phyloP scores from a whole-genome alignment of 176 grass and related monocot species.

The Juncus effusus region DNA sequence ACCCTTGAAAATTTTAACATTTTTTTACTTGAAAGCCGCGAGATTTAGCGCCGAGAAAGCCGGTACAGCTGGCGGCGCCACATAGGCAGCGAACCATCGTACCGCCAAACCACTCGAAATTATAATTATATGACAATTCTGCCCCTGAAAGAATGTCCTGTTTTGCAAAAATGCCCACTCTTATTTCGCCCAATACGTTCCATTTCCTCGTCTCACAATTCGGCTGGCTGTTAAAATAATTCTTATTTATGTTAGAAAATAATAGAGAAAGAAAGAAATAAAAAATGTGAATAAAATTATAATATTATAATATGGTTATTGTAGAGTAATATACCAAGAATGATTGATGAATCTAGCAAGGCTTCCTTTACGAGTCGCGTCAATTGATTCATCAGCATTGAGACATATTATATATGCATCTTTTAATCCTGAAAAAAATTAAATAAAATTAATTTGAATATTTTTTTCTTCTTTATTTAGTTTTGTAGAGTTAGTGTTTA shows the following conservation, averaged over 20 bases:
- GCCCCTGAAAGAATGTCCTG: slow-evolving; percentile 70
- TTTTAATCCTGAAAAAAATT: slow-evolving; percentile 53
- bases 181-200: slow-evolving; percentile 83
- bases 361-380: slow-evolving; percentile 94
- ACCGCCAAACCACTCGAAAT: slow-evolving; percentile 99
- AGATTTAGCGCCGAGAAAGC: slow-evolving; percentile 97
- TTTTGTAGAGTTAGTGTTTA: background rate
- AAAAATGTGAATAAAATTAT: too few relatives aligned
- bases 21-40: slow-evolving; percentile 79
- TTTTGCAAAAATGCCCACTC: slow-evolving; percentile 97
- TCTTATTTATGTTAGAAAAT: background rate
- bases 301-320: too few relatives aligned
- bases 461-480: too few relatives aligned
- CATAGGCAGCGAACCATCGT: slow-evolving; percentile 80
- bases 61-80: slow-evolving; percentile 82
- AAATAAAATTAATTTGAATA: background rate
- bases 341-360: slow-evolving; percentile 95
- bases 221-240: slow-evolving; percentile 53
- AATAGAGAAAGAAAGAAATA: too few relatives aligned
- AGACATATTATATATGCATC: slow-evolving; percentile 97
- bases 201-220: slow-evolving; percentile 97
- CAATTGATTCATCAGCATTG: slow-evolving; percentile 93
- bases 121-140: slow-evolving; percentile 92
- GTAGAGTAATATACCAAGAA: slow-evolving; percentile 53
- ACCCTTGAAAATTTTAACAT: slow-evolving; percentile 1